Evolutionary conservation across 1,284 basidiomycete genomes (phyloP).

Genomic region (Gymnopus androsaceus): DNA sequence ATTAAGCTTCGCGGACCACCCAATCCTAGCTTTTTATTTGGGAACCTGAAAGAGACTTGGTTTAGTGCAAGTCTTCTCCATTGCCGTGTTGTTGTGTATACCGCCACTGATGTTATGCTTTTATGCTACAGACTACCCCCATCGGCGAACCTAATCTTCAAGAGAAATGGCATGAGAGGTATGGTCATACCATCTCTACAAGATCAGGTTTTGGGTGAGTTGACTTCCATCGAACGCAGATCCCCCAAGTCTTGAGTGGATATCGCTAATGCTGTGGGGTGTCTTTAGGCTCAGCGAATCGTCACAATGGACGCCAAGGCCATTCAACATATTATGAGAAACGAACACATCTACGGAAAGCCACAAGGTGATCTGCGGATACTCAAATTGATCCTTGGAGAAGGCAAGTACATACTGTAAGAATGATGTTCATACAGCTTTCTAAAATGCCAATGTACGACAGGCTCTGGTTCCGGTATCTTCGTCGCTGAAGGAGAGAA

Average conservation of each 20-base stretch:
- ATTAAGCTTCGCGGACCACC: conserved; percentile 9
- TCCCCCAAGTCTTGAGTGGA: no score
- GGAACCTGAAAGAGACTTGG: conserved; percentile 8
- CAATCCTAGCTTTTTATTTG: conserved; percentile 9
- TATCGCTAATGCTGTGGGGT: neutral
- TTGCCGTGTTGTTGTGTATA: neutral
- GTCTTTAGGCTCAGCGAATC: conserved; percentile 6
- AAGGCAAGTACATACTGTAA: conserved; percentile 1
- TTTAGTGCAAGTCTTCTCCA: neutral
- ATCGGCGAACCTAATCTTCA: conserved; percentile 4
- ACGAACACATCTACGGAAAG: conserved; percentile 13
- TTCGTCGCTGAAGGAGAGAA: conserved; percentile 14
- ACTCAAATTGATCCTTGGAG: conserved; percentile 9
- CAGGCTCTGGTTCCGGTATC: conserved; percentile 4
- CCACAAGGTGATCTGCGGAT: conserved; percentile 3
- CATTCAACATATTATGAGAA: conserved; percentile 14
- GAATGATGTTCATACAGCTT: neutral
- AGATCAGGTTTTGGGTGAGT: conserved; percentile 5
- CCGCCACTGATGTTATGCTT: neutral
- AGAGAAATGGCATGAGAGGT: conserved; percentile 13
- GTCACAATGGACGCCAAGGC: conserved; percentile 16
- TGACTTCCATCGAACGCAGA: neutral
- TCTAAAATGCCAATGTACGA: neutral
- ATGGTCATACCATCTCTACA: conserved; percentile 13
- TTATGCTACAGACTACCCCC: neutral